Conservation (phyloP, 257 asterid species). For the Salvia hispanica region DNA sequence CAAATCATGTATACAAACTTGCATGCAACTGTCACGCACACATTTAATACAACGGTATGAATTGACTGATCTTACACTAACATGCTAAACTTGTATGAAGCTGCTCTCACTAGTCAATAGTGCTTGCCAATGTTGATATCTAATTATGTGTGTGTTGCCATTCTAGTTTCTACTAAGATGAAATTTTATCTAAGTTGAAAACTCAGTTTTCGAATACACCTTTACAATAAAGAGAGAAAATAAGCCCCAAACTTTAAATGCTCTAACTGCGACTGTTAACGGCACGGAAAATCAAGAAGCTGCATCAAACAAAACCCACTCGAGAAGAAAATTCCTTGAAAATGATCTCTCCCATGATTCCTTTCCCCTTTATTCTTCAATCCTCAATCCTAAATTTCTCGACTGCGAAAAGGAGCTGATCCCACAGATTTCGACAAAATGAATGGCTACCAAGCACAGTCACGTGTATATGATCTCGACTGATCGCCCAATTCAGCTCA, state of each 20-base stretch:
- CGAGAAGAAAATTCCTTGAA: conserved; percentile 9
- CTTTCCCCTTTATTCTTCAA: conserved; percentile 12
- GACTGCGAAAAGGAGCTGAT: neutral
- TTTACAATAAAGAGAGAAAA: too few species aligned
- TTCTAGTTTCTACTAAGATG: too few species aligned
- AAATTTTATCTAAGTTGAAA: too few species aligned
- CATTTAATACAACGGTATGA: too few species aligned
- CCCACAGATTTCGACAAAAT: neutral
- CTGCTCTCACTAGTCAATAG: too few species aligned
- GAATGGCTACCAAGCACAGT: conserved; percentile 40
- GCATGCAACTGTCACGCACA: too few species aligned
- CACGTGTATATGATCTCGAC: conserved; percentile 14
- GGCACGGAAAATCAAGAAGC: conserved; percentile 11
- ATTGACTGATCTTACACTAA: too few species aligned
- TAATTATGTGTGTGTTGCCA: too few species aligned
- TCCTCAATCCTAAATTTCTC: conserved; percentile 1
- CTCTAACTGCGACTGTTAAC: neutral
- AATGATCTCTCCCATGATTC: conserved; percentile 24
- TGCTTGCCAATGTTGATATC: too few species aligned
- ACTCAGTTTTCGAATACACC: too few species aligned
- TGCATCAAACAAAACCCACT: conserved; percentile 3
- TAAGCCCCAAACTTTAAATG: neutral
- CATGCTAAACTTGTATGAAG: too few species aligned
- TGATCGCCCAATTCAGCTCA: neutral
- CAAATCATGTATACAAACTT: too few species aligned